Evolutionary conservation across 305 asterid species (phyloP).

Genomic region (Fraxinus nigra): DNA sequence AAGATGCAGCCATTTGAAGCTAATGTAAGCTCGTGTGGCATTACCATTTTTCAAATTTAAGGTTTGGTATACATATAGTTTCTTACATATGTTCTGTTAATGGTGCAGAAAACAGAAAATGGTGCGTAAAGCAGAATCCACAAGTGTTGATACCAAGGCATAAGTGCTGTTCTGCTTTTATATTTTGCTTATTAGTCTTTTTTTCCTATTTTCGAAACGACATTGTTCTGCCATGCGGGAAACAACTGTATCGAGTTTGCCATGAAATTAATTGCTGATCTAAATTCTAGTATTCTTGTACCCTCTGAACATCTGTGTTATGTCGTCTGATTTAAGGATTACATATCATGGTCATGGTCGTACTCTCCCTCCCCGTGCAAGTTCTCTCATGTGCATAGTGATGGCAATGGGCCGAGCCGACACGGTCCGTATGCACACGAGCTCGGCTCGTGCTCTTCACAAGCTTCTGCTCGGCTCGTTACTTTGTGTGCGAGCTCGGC

Average conservation of each 20-base stretch:
- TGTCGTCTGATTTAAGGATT: background rate
- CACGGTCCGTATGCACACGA: no score
- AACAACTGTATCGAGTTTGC: background rate
- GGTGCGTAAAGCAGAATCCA: background rate
- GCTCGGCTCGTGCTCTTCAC: no score
- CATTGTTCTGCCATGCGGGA: background rate
- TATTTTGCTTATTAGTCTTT: background rate
- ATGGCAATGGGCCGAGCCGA: no score
- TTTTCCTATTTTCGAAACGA: background rate
- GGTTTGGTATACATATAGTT: background rate
- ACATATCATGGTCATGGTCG: background rate
- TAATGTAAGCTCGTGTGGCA: constrained; percentile 19
- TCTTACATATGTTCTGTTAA: background rate
- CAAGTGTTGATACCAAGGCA: background rate
- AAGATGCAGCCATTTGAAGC: background rate
- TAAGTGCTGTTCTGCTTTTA: background rate
- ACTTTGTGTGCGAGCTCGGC: no score
- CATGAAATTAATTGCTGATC: background rate
- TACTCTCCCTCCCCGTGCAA: background rate
- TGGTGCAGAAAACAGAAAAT: constrained; percentile 37
- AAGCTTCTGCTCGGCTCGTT: no score
- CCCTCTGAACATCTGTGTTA: background rate
- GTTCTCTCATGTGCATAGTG: background rate
- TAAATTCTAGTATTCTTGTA: background rate
- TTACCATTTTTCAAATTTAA: background rate